Conservation (phyloP, 768 basidiomycete species). For the Scleroderma bovista region DNA sequence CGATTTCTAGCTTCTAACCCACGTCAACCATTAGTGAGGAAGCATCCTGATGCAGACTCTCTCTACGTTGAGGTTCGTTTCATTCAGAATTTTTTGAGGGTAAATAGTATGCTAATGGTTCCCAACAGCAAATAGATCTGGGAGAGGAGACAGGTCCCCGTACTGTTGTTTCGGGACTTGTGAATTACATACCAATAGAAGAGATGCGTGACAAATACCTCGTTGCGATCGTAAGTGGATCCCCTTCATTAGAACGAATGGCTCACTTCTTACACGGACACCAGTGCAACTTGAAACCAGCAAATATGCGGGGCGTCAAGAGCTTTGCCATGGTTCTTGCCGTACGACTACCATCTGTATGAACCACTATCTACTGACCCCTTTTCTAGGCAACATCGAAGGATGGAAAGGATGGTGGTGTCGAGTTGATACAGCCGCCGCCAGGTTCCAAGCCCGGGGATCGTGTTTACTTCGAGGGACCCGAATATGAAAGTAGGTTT, state of each 20-base stretch:
- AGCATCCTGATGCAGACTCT: constrained; percentile 95
- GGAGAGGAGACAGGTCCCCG: constrained; percentile 93
- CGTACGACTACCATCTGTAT: constrained; percentile 37
- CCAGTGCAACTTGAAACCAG: constrained; percentile 92
- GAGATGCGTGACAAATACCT: constrained; percentile 82
- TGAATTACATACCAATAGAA: constrained; percentile 94
- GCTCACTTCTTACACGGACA: neutral
- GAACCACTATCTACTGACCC: neutral
- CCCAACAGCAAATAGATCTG: constrained; percentile 81
- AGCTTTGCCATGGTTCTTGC: constrained; percentile 97
- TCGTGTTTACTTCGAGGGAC: constrained; percentile 90
- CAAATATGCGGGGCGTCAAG: constrained; percentile 95
- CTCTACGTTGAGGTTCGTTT: constrained; percentile 84
- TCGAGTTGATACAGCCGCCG: constrained; percentile 91
- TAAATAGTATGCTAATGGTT: constrained; percentile 11
- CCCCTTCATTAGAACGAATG: neutral
- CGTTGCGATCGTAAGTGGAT: constrained; percentile 65
- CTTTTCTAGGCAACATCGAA: constrained; percentile 74
- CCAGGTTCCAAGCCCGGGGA: constrained; percentile 84
- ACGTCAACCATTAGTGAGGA: constrained; percentile 56
- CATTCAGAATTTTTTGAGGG: neutral
- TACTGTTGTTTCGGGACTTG: constrained; percentile 94
- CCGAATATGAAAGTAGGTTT: constrained; percentile 70
- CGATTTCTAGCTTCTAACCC: neutral
- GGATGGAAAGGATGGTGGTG: constrained; percentile 82